Base-by-base conservation (phyloP, 768 basidiomycete species). In the Sarcomyxa edulis region DNA sequence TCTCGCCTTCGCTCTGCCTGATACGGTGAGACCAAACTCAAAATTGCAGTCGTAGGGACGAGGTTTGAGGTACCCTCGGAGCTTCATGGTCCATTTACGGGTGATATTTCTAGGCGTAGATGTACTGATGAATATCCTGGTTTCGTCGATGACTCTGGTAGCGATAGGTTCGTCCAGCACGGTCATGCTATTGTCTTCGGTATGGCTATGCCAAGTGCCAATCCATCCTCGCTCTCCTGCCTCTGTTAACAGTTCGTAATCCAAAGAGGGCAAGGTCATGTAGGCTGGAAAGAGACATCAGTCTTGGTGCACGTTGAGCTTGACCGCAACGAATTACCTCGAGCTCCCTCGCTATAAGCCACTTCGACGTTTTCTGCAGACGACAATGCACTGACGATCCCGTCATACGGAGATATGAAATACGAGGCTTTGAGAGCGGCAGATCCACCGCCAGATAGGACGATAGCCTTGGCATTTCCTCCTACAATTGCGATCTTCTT, bases 401-500 rank as follows among this genome's bases (percentile, higher is more conserved):
- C 81, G 34, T 79, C 65, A 12, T 73, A 64, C 14, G 80, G 80
- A 1, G 80, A 74, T 9, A 77, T 66, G 2, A 65, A 61, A 51
- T 77, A 81, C 1, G 71, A 63, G 0, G 76, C 63, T 14, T 62
- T 51, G 15, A 83, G 60, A 2, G 61, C 55, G 2, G 79, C 80
- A 7, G 76, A 77, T 16, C 81, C 80, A 25, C 79, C 79, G 7
- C 78, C 77, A 21, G 75, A 76, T 27, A 68, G 71, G 43, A 71
- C 64, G 0, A 68, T 61, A 25, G 55, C 50, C 50, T 72, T 79
- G 6, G 72, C 75, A 52, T 82, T 81, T 3, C 77, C 76, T 0
- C 80, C 81, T 42, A 82, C 76, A 32, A 84, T 66, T 8, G 75
- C 78, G 29, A 84, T 68, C 31, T 61, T 70, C 45, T 66, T 71